Evolutionary conservation across 805 yeast species (phyloP).

Genomic region (Pichia scutulata): DNA sequence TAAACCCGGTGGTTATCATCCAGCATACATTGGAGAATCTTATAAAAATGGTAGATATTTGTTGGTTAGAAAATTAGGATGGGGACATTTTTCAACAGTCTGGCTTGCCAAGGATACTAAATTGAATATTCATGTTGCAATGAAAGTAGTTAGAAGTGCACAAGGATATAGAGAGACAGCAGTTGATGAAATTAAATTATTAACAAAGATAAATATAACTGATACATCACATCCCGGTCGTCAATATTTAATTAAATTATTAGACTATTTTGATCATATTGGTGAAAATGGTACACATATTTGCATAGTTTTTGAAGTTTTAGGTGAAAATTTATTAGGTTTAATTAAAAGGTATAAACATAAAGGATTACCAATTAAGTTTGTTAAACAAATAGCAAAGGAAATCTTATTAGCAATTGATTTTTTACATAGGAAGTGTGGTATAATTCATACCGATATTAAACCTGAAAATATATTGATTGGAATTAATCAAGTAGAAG

Average conservation of each 20-base stretch:
- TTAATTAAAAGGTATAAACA: constrained; percentile 65
- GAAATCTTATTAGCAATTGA: constrained; percentile 50
- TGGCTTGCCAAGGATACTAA: constrained; percentile 73
- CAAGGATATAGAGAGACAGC: constrained; percentile 91
- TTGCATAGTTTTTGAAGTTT: constrained; percentile 95
- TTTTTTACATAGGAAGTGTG: constrained; percentile 53
- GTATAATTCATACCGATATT: constrained; percentile 66
- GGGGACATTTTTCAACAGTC: constrained; percentile 98
- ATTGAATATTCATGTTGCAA: constrained; percentile 71
- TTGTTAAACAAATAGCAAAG: constrained; percentile 51
- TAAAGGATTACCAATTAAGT: constrained; percentile 40
- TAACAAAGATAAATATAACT: constrained; percentile 56
- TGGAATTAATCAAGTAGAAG: constrained; percentile 47
- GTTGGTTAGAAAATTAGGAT: constrained; percentile 84
- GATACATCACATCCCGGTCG: constrained; percentile 73
- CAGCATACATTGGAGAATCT: constrained; percentile 80
- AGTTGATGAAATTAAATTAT: constrained; percentile 78
- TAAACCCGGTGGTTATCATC: constrained; percentile 91
- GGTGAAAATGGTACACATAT: constrained; percentile 93
- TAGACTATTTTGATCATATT: constrained; percentile 76
- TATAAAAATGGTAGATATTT: constrained; percentile 67
- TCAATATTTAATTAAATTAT: constrained; percentile 65
- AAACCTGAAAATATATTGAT: constrained; percentile 65
- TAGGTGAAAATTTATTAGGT: constrained; percentile 89
- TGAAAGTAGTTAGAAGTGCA: constrained; percentile 90